Evolutionary conservation across 163 green algal species (phyloP), one percentile per base, ranked within the genome.

Genomic region (Scenedesmus sp.): DNA sequence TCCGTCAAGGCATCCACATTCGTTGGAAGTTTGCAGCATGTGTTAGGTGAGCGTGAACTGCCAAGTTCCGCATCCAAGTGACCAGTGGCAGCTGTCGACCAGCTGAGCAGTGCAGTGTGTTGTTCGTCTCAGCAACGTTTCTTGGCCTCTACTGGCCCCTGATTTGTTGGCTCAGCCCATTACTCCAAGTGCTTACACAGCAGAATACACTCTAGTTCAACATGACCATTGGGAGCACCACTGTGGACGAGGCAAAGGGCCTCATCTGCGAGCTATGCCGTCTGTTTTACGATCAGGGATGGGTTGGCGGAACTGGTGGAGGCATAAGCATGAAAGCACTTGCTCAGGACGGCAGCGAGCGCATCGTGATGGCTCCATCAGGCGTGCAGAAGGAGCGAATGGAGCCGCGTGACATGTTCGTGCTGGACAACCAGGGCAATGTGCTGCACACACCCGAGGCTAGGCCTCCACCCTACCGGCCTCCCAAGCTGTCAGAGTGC

Each of bases 311-410:
- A 51, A 99, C 97, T 6, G 97, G 97, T n/a, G 97, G 97, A 44
- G 97, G 97, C 87, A 98, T 99, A 65, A 96, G 91, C 72, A 95
- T 99, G 56, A 98, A 97, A 73, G 92, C 90, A 30, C 65, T 76
- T 40, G 65, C 30, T 18, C 30, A 76, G 30, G 65, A 76, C 65
- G 65, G 65, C 42, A 89, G 85, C 24, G 53, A 92, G 3, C 22
- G 68, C 70, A 98, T 99, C 43, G 96, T 98, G 5, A 98, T 99
- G 97, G 97, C 97, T 22, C 97, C 97, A 33, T 97, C 94, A 10
- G 98, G 98, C 42, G 97, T 99, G 33, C 96, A 98, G 89, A 99
- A 99, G 95, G 98, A 99, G 95, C 94, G 98, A 2, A 99, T 99
- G 98, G 37, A 94, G 51, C 90, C 97, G 0, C 93, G 95, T 12